phyloP scores from a whole-genome alignment of 179 eudicot species.

The Monotropa hypopitys region DNA sequence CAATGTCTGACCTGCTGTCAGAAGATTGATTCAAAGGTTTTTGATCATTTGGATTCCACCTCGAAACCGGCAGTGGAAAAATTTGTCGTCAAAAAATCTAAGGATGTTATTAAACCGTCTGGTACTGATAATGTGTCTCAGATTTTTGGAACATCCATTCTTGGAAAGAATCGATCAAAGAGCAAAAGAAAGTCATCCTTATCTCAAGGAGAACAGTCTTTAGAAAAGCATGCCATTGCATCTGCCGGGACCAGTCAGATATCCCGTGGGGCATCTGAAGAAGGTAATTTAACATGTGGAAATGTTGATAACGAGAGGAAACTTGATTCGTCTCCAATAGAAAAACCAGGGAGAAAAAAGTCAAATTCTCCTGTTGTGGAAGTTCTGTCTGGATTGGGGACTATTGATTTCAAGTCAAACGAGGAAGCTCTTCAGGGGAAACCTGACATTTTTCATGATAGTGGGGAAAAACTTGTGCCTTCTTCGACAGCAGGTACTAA shows the following conservation, averaged over 20 bases:
- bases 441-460: conserved; percentile 19
- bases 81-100: conserved; percentile 25
- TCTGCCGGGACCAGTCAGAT: conserved; percentile 28
- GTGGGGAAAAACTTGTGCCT: conserved; percentile 19
- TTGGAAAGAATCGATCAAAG: conserved; percentile 57
- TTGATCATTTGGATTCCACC: conserved; percentile 22
- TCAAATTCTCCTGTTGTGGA: conserved; percentile 16
- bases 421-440: conserved; percentile 28
- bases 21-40: conserved; percentile 29
- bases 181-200: conserved; percentile 42
- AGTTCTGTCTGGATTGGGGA: conserved; percentile 15
- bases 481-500: conserved; percentile 1
- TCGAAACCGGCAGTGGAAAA: conserved; percentile 39
- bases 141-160: conserved; percentile 34
- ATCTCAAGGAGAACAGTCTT: conserved; percentile 11
- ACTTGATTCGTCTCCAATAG: conserved; percentile 19
- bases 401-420: conserved; percentile 22
- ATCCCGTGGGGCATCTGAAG: conserved; percentile 28
- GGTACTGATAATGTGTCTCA: conserved; percentile 27
- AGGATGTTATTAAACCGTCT: conserved; percentile 29
- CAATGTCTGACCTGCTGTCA: conserved; percentile 55
- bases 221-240: conserved; percentile 20
- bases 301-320: conserved; percentile 25
- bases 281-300: conserved; percentile 25
- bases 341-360: conserved; percentile 21